Base-by-base conservation (phyloP, 1,284 basidiomycete genomes). In the Golubevia pallescens region DNA sequence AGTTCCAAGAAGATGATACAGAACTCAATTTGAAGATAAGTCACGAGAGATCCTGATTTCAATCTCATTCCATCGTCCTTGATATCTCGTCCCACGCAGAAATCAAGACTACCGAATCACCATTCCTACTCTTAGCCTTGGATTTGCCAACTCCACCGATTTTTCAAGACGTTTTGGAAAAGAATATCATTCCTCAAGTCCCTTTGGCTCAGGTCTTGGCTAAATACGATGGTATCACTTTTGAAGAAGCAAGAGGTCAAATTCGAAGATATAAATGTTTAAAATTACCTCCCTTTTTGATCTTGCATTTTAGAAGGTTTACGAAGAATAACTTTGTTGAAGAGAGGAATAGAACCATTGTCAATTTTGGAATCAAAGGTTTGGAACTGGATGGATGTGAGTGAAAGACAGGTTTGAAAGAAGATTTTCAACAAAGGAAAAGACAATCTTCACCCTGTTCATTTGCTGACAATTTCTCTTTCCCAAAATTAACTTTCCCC, bases 131-230 rank as follows among this genome's bases (percentile, higher is more conserved):
- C 86, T 89, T 99, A 51, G 93, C 95, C 0, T 90, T 99, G 57
- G 97, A 99, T 87, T 89, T 99, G 14, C 97, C 97, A 1, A 92
- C 96, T 0, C 94, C 95, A 19, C 97, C 97, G 1, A 88, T 99
- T 54, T 98, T 99, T 87, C 96, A 97, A 87, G 95, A 97, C 84
- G 90, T 95, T 58, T 70, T 74, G 20, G 93, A 96, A 87, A 97
- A 97, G 87, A 97, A 98, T 84, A 98, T 98, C 85, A 97, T 99
- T 68, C 97, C 97, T 19, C 97, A 99, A 89, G 93, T 97, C 57
- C 92, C 92, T 58, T 91, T 99, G 67, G 91, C 94, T 58, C 90
- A 92, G 14, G 91, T 99, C 8, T 89, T 99, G n/a, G 90, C 93
- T 56, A 99, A 99, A 87, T 99, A 96, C 86, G 94, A 99, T 86